Evolutionary conservation across 768 basidiomycete genomes (phyloP).

Genomic region (Pilatotrama ljubarskyi): DNA sequence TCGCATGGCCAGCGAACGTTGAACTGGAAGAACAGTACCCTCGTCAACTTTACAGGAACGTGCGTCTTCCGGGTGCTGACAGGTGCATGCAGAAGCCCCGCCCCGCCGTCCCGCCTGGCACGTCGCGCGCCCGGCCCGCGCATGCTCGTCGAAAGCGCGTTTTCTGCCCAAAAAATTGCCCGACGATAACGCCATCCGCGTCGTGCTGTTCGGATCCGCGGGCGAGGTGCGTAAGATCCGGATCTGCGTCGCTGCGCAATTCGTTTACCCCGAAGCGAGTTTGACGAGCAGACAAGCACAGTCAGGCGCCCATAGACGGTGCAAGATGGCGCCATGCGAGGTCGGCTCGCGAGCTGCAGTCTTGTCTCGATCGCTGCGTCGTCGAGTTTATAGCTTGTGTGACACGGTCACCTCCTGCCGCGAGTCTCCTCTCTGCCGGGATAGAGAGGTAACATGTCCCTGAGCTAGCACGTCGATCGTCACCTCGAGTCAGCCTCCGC

Average conservation of each 20-base stretch:
- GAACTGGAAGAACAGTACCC: no score
- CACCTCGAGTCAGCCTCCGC: not conserved
- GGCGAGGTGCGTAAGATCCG: not conserved
- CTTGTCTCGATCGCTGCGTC: not conserved
- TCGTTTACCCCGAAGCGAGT: not conserved
- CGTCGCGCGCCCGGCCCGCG: no score
- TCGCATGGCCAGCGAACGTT: no score
- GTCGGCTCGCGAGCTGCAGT: not conserved
- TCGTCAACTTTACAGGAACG: no score
- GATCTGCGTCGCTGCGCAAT: not conserved
- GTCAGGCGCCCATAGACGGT: not conserved
- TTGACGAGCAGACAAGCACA: not conserved
- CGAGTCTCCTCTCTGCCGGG: not conserved
- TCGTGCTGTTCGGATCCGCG: not conserved
- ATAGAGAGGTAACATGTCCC: not conserved
- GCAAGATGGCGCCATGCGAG: not conserved
- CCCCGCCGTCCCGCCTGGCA: no score
- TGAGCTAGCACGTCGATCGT: not conserved
- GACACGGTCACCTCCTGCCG: not conserved
- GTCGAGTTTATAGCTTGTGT: not conserved
- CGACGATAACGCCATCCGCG: no score
- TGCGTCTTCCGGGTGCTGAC: no score
- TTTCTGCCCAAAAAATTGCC: no score
- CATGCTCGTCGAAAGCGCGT: no score
- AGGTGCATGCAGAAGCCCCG: no score